phyloP scores from a whole-genome alignment of 1,139 yeast genomes.

The Blastobotrys serpentis region DNA sequence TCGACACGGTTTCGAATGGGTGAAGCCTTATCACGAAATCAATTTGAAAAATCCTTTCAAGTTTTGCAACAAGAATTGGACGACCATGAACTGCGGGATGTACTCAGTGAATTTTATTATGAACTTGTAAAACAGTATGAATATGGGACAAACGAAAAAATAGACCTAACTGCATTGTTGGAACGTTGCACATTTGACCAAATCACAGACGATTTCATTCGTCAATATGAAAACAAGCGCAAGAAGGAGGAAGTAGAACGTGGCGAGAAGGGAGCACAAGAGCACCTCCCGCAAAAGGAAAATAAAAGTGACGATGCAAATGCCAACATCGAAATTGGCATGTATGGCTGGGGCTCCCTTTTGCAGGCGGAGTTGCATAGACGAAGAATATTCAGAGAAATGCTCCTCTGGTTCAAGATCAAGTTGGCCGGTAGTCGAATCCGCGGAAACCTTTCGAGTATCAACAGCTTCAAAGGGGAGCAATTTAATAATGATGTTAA shows the following conservation, averaged over 20 bases:
- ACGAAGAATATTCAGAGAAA: constrained; percentile 20
- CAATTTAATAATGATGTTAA: no score
- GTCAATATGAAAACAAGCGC: not conserved
- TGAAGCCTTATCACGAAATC: constrained; percentile 16
- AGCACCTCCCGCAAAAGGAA: constrained; percentile 2
- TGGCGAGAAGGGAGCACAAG: not conserved
- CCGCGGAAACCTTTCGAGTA: constrained; percentile 19
- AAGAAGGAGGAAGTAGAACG: not conserved
- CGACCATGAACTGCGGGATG: constrained; percentile 20
- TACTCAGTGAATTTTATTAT: constrained; percentile 22
- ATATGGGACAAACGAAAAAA: constrained; percentile 7
- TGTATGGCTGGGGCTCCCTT: constrained; percentile 18
- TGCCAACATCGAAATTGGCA: constrained; percentile 16
- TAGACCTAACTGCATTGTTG: constrained; percentile 14
- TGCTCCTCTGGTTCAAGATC: constrained; percentile 21
- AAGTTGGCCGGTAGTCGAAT: constrained; percentile 20
- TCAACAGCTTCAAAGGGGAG: no score
- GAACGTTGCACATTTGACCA: constrained; percentile 6
- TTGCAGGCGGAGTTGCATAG: constrained; percentile 18
- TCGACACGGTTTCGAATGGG: constrained; percentile 14
- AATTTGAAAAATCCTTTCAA: constrained; percentile 17
- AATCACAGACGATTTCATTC: constrained; percentile 6
- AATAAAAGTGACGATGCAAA: constrained; percentile 3
- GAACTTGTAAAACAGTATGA: constrained; percentile 13
- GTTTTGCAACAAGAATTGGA: constrained; percentile 18